These are phyloP conservation scores for Bipolaris oryzae DNA, from an alignment of 2,329 filamentous ascomycete genomes.

Conservation along the genomic window DNA sequence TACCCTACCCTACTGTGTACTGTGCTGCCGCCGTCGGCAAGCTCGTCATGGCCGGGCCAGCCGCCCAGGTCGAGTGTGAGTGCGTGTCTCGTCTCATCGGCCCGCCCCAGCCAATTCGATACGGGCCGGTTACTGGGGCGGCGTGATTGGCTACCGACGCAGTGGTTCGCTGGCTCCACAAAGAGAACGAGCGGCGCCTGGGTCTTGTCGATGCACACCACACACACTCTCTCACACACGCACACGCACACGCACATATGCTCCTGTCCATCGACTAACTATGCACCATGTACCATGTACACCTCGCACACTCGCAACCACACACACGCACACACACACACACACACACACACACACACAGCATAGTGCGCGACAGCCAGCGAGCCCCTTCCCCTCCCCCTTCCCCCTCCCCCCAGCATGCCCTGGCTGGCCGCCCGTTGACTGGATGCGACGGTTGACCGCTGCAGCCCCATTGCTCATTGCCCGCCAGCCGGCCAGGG, in stretches of 20 bases:
- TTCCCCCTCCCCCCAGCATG: background rate
- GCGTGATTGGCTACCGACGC: conserved; percentile 5
- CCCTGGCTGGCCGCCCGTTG: background rate
- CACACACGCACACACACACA: too few relatives aligned
- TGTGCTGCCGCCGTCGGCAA: background rate
- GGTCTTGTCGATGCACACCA: background rate
- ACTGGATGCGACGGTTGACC: conserved; percentile 11
- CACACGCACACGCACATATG: background rate
- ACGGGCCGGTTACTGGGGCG: background rate
- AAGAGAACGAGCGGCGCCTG: conserved; percentile 12
- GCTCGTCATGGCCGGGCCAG: background rate
- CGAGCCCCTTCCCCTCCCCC: background rate
- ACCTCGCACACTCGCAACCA: too few relatives aligned
- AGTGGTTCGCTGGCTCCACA: conserved; percentile 9
- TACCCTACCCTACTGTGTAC: too few relatives aligned
- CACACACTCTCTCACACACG: background rate
- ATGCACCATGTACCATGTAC: background rate
- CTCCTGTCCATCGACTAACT: background rate
- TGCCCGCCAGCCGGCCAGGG: conserved; percentile 1
- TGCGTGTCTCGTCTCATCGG: conserved; percentile 13
- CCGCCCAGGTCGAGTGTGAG: background rate
- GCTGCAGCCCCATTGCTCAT: conserved; percentile 7
- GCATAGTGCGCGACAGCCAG: conserved; percentile 1
- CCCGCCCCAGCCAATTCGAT: conserved; percentile 10
- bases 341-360: background rate